phyloP scores from a whole-genome alignment of 768 basidiomycete species.

The Rhodotorula toruloides region DNA sequence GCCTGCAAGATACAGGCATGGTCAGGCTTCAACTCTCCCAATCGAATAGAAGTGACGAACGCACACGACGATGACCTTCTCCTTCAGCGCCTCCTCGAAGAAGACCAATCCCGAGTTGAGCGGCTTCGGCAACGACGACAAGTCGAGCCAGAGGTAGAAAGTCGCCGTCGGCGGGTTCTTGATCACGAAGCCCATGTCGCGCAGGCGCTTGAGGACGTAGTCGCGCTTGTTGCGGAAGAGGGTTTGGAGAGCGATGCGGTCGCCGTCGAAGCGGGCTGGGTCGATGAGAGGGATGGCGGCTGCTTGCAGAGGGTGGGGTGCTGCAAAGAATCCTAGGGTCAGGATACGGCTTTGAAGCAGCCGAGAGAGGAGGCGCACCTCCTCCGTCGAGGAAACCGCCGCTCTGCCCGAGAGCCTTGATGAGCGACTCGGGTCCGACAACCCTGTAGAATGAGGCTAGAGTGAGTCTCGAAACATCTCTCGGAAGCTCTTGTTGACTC shows the following conservation, averaged over 20 bases:
- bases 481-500: no score
- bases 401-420: conserved; percentile 85
- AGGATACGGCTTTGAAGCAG: not conserved
- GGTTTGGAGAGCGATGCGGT: conserved; percentile 56
- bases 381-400: conserved; percentile 93
- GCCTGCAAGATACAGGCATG: not conserved
- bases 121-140: conserved; percentile 51
- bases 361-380: conserved; percentile 46
- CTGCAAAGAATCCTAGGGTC: not conserved
- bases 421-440: conserved; percentile 77
- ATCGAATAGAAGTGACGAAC: conserved; percentile 4
- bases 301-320: conserved; percentile 59
- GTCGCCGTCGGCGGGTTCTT: conserved; percentile 69
- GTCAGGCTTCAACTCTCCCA: conserved; percentile 73
- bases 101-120: conserved; percentile 86
- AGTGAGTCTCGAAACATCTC: no score
- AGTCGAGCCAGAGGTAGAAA: conserved; percentile 72
- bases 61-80: conserved; percentile 31
- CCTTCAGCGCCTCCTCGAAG: conserved; percentile 53
- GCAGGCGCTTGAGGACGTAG: conserved; percentile 75
- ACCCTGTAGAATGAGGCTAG: conserved; percentile 51
- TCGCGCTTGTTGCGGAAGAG: conserved; percentile 90
- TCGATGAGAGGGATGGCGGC: conserved; percentile 81
- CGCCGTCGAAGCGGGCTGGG: conserved; percentile 56
- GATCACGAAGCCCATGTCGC: conserved; percentile 70